Evolutionary conservation across 768 basidiomycete species (phyloP).

Genomic region (Pulveroboletus sp.): DNA sequence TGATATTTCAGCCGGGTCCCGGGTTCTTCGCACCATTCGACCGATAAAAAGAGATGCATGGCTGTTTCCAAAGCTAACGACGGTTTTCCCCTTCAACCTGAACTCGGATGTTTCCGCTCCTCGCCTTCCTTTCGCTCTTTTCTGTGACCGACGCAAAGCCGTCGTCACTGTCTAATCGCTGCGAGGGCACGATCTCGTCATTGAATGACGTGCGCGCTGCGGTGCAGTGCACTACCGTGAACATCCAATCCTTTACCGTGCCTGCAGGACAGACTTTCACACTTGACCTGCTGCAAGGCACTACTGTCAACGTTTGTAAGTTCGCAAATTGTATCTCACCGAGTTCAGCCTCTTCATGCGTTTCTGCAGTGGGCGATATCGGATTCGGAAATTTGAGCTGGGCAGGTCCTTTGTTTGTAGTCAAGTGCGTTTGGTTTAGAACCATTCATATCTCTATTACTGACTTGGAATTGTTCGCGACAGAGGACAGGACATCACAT

Average conservation of each 20-base stretch:
- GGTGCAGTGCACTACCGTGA: slow-evolving; percentile 53
- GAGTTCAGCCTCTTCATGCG: neutral
- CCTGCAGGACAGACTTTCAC: slow-evolving; percentile 49
- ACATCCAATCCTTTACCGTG: slow-evolving; percentile 54
- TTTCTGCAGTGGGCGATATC: slow-evolving; percentile 50
- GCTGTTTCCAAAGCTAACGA: neutral
- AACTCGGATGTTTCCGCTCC: slow-evolving; percentile 7
- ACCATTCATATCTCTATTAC: neutral
- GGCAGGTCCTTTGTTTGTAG: slow-evolving; percentile 51
- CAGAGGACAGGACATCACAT: slow-evolving; percentile 48
- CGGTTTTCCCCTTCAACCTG: neutral
- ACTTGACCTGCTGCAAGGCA: slow-evolving; percentile 42
- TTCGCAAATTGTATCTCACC: neutral
- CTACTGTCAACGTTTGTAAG: slow-evolving; percentile 58
- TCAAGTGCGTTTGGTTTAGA: slow-evolving; percentile 36
- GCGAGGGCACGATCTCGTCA: slow-evolving; percentile 54
- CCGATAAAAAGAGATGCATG: slow-evolving; percentile 1
- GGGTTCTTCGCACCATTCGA: too few species aligned
- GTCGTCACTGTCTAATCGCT: slow-evolving; percentile 18
- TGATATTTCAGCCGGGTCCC: too few species aligned
- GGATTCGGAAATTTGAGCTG: slow-evolving; percentile 49
- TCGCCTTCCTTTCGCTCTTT: slow-evolving; percentile 18
- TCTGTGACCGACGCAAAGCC: slow-evolving; percentile 14
- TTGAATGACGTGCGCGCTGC: slow-evolving; percentile 48
- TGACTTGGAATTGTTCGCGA: neutral